Evolutionary conservation across 176 grass and related monocot genomes (phyloP).

Genomic region (Musa troglodytarum): DNA sequence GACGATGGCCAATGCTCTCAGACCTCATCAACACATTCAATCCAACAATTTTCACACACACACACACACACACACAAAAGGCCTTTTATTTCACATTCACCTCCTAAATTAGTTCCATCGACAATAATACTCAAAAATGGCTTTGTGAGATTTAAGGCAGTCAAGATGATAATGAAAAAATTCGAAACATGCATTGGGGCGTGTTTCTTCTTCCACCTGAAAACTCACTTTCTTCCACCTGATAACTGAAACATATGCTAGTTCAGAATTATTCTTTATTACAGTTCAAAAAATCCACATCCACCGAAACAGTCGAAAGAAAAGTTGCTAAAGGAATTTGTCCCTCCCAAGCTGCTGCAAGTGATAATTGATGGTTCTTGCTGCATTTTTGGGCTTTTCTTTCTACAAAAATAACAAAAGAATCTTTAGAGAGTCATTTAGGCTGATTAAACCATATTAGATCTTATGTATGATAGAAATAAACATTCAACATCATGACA

Average conservation of each 20-base stretch:
- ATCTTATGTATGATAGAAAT: neutral
- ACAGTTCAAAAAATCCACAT: neutral
- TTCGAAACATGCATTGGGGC: neutral
- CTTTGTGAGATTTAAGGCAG: too few species aligned
- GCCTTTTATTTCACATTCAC: too few species aligned
- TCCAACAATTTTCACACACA: too few species aligned
- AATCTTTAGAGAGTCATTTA: too few species aligned
- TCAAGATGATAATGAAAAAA: too few species aligned
- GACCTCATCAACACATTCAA: too few species aligned
- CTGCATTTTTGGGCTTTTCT: constrained; percentile 18
- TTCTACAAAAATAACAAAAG: constrained; percentile 4
- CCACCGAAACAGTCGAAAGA: neutral
- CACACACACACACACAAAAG: too few species aligned
- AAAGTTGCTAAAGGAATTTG: constrained; percentile 4
- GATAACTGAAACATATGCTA: neutral
- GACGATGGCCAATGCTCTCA: too few species aligned
- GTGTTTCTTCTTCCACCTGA: too few species aligned
- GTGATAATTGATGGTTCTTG: constrained; percentile 21
- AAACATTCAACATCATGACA: neutral
- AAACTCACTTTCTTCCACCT: neutral
- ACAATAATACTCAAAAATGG: too few species aligned
- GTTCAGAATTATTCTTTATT: neutral
- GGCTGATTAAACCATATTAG: neutral
- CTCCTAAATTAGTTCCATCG: too few species aligned
- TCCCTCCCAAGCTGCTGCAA: constrained; percentile 14